Evolutionary conservation across 805 yeast genomes (phyloP).

Genomic region (Saccharomycopsis sp.): DNA sequence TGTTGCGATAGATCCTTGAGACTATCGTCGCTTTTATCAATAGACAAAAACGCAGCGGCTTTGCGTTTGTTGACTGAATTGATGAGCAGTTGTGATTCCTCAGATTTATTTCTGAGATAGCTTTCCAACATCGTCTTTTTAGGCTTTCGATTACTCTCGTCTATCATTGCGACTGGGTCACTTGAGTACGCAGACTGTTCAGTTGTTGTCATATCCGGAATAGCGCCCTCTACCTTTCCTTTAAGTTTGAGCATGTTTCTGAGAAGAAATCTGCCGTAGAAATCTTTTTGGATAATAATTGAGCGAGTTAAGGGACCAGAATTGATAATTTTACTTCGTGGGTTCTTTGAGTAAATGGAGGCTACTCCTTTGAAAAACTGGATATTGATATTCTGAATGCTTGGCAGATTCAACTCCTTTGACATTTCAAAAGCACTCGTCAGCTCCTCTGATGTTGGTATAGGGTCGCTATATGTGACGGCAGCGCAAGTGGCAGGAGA

Average conservation of each 20-base stretch:
- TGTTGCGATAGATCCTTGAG: conserved; percentile 1
- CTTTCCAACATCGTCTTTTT: background rate
- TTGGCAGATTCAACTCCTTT: background rate
- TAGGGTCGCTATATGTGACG: background rate
- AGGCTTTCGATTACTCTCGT: background rate
- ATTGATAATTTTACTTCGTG: conserved; percentile 6
- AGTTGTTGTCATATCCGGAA: background rate
- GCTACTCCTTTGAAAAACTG: conserved; percentile 14
- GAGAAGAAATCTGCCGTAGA: conserved; percentile 17
- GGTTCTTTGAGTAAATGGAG: conserved; percentile 13
- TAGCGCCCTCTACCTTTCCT: background rate
- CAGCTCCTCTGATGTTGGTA: background rate
- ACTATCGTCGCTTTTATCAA: background rate
- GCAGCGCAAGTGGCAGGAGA: background rate
- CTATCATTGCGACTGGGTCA: background rate
- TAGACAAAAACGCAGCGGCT: background rate
- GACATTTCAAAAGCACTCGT: conserved; percentile 1
- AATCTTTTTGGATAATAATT: conserved; percentile 11
- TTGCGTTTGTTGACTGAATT: conserved; percentile 1
- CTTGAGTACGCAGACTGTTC: background rate
- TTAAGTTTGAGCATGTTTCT: conserved; percentile 9
- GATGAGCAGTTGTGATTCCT: background rate
- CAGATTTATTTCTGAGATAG: background rate
- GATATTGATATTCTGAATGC: background rate
- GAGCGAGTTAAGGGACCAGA: conserved; percentile 14